phyloP scores from a whole-genome alignment of 192 early-diverging fungal species.

The Backusella liffmaniae region DNA sequence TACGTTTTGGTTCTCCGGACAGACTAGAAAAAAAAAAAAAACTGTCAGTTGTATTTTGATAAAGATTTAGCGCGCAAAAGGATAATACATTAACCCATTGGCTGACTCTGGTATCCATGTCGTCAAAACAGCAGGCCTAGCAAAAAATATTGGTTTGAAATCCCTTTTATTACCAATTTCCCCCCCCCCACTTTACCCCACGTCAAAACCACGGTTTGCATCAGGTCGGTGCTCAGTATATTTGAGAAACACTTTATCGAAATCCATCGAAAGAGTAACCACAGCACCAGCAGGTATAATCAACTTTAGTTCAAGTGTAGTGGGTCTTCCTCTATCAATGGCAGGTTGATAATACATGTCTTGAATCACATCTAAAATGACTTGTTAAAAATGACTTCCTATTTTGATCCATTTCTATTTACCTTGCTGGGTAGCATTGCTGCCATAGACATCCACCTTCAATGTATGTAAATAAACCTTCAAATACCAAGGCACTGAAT shows the following conservation, averaged over 20 bases:
- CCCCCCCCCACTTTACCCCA: constrained; percentile 55
- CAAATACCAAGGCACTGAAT: constrained; percentile 90
- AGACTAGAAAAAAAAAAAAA: not conserved
- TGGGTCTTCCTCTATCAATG: constrained; percentile 79
- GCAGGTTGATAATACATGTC: constrained; percentile 71
- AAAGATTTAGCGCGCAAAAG: not conserved
- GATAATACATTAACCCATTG: constrained; percentile 11
- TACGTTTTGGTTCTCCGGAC: constrained; percentile 30
- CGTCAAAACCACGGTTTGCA: constrained; percentile 93
- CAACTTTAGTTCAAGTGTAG: constrained; percentile 72
- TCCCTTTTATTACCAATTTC: not conserved
- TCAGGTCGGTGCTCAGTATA: constrained; percentile 97
- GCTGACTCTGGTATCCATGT: constrained; percentile 19
- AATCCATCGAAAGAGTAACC: constrained; percentile 70
- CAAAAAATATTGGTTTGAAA: not conserved
- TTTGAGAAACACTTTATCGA: constrained; percentile 91
- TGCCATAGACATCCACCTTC: constrained; percentile 42
- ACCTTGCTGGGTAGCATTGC: not conserved
- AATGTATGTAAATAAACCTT: constrained; percentile 91
- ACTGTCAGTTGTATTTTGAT: not conserved
- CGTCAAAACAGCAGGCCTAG: constrained; percentile 57
- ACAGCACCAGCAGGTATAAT: constrained; percentile 67
- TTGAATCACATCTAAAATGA: constrained; percentile 46
- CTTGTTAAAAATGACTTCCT: not conserved
- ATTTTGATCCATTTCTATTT: not conserved